Evolutionary conservation across 2,329 filamentous ascomycete genomes (phyloP).

Genomic region (Helotiales sp.): DNA sequence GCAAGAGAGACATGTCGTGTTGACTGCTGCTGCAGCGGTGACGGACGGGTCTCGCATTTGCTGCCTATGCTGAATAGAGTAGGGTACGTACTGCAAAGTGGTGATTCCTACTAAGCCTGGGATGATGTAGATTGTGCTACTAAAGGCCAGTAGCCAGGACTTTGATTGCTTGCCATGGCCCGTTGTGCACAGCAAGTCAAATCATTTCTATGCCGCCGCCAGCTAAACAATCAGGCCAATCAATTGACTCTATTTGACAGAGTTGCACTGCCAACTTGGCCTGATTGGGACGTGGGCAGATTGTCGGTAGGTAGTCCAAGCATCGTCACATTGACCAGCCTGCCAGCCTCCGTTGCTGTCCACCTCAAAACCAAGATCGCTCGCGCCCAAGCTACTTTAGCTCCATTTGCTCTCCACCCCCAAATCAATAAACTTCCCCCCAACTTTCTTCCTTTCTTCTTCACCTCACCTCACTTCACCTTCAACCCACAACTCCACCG

Average conservation of each 20-base stretch:
- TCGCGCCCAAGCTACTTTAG: slow-evolving; percentile 12
- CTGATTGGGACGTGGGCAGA: background rate
- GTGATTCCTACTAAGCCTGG: background rate
- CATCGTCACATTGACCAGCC: background rate
- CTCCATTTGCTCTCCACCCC: slow-evolving; percentile 5
- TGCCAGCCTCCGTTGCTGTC: background rate
- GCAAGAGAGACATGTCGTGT: background rate
- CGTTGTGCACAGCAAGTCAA: background rate
- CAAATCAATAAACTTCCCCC: background rate
- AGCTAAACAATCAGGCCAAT: background rate
- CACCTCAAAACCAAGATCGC: background rate
- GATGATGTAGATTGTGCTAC: background rate
- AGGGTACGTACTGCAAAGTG: too few relatives aligned
- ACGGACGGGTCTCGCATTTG: background rate
- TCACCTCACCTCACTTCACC: background rate
- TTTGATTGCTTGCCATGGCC: background rate
- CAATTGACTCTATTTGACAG: background rate
- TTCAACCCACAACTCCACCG: background rate
- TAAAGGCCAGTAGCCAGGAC: background rate
- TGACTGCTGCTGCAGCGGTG: background rate
- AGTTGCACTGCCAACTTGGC: background rate
- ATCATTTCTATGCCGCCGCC: slow-evolving; percentile 4
- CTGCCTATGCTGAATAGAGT: background rate
- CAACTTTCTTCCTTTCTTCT: background rate
- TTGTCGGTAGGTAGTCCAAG: background rate